Evolutionary conservation across 2,329 filamentous ascomycete genomes (phyloP).

Genomic region (Herpotrichia juniperi): DNA sequence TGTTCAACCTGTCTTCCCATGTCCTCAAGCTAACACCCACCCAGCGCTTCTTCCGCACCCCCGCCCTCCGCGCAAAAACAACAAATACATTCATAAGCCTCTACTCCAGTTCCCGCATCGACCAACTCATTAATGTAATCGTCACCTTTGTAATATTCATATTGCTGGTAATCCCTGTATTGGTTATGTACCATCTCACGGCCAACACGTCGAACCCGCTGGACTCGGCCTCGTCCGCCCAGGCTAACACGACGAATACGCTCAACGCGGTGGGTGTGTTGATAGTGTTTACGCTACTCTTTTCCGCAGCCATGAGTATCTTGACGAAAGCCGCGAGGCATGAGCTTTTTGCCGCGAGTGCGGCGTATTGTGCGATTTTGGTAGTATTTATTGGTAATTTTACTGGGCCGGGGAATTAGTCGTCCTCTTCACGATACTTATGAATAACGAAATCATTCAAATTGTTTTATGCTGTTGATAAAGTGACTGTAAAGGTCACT

Average conservation of each 20-base stretch:
- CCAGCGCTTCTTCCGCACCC: slow-evolving; percentile 47
- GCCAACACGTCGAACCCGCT: slow-evolving; percentile 21
- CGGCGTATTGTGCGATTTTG: slow-evolving; percentile 47
- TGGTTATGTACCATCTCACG: slow-evolving; percentile 48
- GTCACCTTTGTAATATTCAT: slow-evolving; percentile 52
- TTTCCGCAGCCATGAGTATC: slow-evolving; percentile 45
- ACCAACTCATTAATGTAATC: slow-evolving; percentile 48
- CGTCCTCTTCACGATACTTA: neutral
- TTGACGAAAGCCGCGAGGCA: slow-evolving; percentile 44
- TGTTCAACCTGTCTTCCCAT: too few relatives aligned
- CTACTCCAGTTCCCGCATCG: slow-evolving; percentile 46
- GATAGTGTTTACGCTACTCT: slow-evolving; percentile 49
- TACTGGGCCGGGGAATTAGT: slow-evolving; percentile 38
- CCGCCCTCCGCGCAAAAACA: slow-evolving; percentile 46
- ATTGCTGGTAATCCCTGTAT: slow-evolving; percentile 48
- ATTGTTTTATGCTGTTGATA: too few relatives aligned
- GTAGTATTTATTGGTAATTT: slow-evolving; percentile 50
- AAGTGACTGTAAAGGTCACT: too few relatives aligned
- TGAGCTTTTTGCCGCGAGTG: slow-evolving; percentile 46
- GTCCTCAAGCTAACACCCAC: neutral
- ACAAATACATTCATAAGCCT: slow-evolving; percentile 39
- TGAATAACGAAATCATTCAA: neutral
- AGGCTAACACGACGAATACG: slow-evolving; percentile 30
- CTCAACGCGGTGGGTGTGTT: slow-evolving; percentile 50
- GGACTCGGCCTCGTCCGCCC: neutral